phyloP scores from a whole-genome alignment of 805 yeast genomes.

The Hemisphaericaspora nanyangensis region DNA sequence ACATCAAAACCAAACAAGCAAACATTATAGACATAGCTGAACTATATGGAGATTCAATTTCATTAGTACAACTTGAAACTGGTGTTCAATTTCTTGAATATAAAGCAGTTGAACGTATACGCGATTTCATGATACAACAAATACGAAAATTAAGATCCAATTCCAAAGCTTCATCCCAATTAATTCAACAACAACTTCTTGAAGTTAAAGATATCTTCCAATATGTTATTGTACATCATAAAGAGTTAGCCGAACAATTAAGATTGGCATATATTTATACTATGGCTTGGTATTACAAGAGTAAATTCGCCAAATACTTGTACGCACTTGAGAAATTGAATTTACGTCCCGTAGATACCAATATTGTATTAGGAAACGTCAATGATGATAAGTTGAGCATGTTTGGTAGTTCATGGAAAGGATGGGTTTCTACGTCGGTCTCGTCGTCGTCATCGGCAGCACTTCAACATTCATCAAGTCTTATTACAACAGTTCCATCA shows the following conservation, averaged over 20 bases:
- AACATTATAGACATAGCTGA: background rate
- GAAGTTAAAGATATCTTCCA: conserved; percentile 57
- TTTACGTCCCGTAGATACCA: conserved; percentile 51
- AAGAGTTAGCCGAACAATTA: conserved; percentile 66
- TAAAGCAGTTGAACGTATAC: conserved; percentile 70
- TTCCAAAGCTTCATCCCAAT: conserved; percentile 63
- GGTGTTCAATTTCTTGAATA: conserved; percentile 49
- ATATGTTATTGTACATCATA: conserved; percentile 53
- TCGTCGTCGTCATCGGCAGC: conserved; percentile 10
- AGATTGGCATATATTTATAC: conserved; percentile 80
- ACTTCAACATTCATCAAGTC: conserved; percentile 2
- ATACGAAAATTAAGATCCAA: conserved; percentile 62
- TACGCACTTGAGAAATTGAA: conserved; percentile 66
- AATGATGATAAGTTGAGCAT: conserved; percentile 19
- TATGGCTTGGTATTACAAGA: conserved; percentile 88
- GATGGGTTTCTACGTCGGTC: conserved; percentile 20
- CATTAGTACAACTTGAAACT: conserved; percentile 26
- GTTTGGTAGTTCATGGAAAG: conserved; percentile 20
- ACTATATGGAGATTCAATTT: conserved; percentile 8
- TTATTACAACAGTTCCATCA: conserved; percentile 22
- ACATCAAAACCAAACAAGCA: conserved; percentile 5
- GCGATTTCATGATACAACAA: conserved; percentile 61
- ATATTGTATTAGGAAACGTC: conserved; percentile 47
- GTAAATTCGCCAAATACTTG: conserved; percentile 72
- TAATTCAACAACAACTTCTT: conserved; percentile 63